phyloP scores from a whole-genome alignment of 129 eudicot species.

The Flaveria sonorensis region DNA sequence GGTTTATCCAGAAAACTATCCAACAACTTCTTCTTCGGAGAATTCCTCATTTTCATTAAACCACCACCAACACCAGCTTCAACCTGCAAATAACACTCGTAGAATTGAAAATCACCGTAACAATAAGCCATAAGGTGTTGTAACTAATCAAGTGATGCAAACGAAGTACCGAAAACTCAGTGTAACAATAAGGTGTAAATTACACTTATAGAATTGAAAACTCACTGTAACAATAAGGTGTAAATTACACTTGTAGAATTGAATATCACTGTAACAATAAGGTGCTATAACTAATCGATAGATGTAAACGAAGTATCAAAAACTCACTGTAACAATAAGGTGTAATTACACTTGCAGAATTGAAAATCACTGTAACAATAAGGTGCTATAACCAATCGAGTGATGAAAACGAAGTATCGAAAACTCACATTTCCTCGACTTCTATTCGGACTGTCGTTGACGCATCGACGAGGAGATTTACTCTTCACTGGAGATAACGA shows the following conservation, averaged over 20 bases:
- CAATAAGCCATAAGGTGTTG: background rate
- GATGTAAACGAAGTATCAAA: background rate
- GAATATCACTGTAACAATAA: no score
- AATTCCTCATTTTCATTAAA: conserved; percentile 30
- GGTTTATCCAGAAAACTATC: conserved; percentile 62
- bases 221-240: no score
- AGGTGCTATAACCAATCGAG: no score
- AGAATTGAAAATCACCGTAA: background rate
- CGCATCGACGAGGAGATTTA: conserved; percentile 73
- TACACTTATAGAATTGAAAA: no score
- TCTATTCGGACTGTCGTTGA: conserved; percentile 51
- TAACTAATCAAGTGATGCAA: background rate
- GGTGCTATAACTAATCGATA: background rate
- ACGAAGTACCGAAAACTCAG: background rate
- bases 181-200: no score
- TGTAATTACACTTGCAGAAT: no score
- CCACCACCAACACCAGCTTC: conserved; percentile 17
- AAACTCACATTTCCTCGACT: conserved; percentile 42
- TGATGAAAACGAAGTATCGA: no score
- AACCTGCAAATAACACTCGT: conserved; percentile 1
- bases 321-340: no score
- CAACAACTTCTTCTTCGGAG: conserved; percentile 52
- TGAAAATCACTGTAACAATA: no score
- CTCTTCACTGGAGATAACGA: conserved; percentile 40
- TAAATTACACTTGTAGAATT: no score